Conservation (phyloP, 1,284 basidiomycete genomes). For the Erythrobasidium hasegawianum region DNA sequence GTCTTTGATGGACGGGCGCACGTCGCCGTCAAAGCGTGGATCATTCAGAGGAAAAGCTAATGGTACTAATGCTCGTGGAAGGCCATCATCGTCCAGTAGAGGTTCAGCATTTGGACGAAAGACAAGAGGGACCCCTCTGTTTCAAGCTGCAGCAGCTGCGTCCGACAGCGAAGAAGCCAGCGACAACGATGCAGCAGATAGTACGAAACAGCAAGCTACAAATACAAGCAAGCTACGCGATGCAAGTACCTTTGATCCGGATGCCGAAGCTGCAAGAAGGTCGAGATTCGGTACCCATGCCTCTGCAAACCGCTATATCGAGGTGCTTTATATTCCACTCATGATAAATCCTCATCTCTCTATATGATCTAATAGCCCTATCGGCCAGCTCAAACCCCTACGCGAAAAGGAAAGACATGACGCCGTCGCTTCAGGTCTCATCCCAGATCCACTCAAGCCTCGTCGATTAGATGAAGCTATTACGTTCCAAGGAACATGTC, state of each 20-base stretch:
- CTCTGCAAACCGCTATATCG: slow-evolving; percentile 28
- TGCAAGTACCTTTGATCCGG: slow-evolving; percentile 14
- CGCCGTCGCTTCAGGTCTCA: slow-evolving; percentile 77
- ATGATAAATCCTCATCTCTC: too few relatives aligned
- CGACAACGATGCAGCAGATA: slow-evolving; percentile 1
- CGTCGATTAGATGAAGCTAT: slow-evolving; percentile 82
- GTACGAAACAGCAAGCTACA: not conserved
- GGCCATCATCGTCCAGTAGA: too few relatives aligned
- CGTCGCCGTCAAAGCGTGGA: too few relatives aligned
- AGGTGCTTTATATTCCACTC: slow-evolving; percentile 4
- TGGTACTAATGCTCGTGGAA: too few relatives aligned
- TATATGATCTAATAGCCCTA: too few relatives aligned
- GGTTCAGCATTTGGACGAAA: not conserved
- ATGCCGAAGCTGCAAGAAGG: slow-evolving; percentile 26
- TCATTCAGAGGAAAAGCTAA: too few relatives aligned
- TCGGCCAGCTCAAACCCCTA: slow-evolving; percentile 52
- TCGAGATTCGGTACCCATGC: slow-evolving; percentile 25
- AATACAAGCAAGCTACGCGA: slow-evolving; percentile 14
- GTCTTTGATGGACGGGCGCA: too few relatives aligned
- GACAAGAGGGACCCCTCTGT: not conserved
- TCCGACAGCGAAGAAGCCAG: slow-evolving; percentile 2
- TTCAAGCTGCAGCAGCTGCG: not conserved
- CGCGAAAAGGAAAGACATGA: slow-evolving; percentile 69
- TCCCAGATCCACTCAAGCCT: slow-evolving; percentile 74
- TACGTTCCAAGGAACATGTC: slow-evolving; percentile 82